Evolutionary conservation across 768 basidiomycete genomes (phyloP).

Genomic region (Strobilomyces dryophilus): DNA sequence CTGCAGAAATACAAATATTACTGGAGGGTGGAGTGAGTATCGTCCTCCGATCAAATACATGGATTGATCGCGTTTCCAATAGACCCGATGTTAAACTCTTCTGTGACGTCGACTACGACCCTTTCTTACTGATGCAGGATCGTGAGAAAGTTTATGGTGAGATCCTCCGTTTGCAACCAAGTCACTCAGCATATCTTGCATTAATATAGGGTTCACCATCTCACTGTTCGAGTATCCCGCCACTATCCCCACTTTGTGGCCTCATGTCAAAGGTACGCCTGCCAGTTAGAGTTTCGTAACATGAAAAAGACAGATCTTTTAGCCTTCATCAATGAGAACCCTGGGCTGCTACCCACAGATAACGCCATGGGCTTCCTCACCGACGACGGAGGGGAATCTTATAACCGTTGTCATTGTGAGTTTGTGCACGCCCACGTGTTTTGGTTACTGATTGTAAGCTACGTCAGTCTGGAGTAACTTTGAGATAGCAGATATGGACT

Average conservation of each 20-base stretch:
- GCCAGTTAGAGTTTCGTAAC: neutral
- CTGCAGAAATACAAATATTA: slow-evolving; percentile 78
- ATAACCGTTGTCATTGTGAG: slow-evolving; percentile 78
- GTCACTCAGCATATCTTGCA: slow-evolving; percentile 23
- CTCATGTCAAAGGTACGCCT: slow-evolving; percentile 56
- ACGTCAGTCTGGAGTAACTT: slow-evolving; percentile 65
- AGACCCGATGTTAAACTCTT: slow-evolving; percentile 79
- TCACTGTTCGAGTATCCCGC: slow-evolving; percentile 72
- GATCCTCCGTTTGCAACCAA: neutral
- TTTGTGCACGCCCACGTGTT: slow-evolving; percentile 13
- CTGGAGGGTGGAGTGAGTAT: slow-evolving; percentile 81
- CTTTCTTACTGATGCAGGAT: slow-evolving; percentile 77
- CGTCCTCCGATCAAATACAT: neutral
- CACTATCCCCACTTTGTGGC: slow-evolving; percentile 82
- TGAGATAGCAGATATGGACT: slow-evolving; percentile 85
- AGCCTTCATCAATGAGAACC: slow-evolving; percentile 68
- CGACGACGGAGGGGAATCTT: slow-evolving; percentile 62
- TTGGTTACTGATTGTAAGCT: neutral
- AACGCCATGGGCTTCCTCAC: slow-evolving; percentile 75
- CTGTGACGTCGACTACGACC: slow-evolving; percentile 76
- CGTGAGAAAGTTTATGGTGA: slow-evolving; percentile 80
- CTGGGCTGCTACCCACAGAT: slow-evolving; percentile 53
- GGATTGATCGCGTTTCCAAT: slow-evolving; percentile 7
- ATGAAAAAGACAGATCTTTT: neutral
- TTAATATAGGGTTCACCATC: slow-evolving; percentile 64